phyloP scores from a whole-genome alignment of 2,329 filamentous ascomycete species.

The Lasiodiplodia sp. region DNA sequence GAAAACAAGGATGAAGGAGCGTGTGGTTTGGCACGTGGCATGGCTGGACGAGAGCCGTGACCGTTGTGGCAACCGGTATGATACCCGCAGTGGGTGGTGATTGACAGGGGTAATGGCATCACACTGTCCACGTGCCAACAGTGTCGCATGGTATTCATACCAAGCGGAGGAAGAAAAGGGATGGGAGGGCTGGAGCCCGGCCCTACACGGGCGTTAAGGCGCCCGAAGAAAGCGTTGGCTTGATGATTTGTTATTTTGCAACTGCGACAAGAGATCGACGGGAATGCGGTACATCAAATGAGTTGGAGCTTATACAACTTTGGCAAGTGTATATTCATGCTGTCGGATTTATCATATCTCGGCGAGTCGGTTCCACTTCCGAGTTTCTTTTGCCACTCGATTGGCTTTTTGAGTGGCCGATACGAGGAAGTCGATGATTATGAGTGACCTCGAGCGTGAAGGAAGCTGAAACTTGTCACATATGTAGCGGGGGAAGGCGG shows the following conservation, averaged over 20 bases:
- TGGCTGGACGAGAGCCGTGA: not conserved
- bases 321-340: not conserved
- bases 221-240: not conserved
- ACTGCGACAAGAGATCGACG: not conserved
- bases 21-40: not conserved
- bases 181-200: not conserved
- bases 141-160: slow-evolving; percentile 11
- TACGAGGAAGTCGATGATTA: not conserved
- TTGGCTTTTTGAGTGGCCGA: not conserved
- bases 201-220: slow-evolving; percentile 4
- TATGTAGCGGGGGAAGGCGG: no score
- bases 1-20: not conserved
- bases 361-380: not conserved
- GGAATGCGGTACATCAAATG: not conserved
- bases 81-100: slow-evolving; percentile 7
- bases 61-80: not conserved
- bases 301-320: not conserved
- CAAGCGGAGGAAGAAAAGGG: not conserved
- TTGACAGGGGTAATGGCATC: slow-evolving; percentile 5
- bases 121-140: slow-evolving; percentile 4
- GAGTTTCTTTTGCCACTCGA: not conserved
- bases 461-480: not conserved
- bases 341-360: not conserved
- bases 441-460: not conserved
- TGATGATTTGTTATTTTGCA: not conserved